Evolutionary conservation across 2,329 filamentous ascomycete species (phyloP).

Genomic region (Lachnellula suecica): DNA sequence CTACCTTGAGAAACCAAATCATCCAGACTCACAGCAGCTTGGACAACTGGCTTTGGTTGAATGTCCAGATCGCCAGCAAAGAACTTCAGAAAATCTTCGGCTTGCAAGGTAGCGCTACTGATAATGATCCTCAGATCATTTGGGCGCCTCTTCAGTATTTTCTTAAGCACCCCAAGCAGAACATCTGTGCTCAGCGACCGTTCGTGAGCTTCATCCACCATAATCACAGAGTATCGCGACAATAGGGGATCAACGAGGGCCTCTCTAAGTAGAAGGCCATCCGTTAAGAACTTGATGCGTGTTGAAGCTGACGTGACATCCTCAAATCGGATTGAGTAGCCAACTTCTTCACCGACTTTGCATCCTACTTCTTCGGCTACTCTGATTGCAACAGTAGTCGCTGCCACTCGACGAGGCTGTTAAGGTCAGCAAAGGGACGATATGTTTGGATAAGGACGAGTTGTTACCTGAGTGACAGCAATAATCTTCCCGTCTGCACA

Average conservation of each 20-base stretch:
- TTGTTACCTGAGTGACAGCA: slow-evolving; percentile 81
- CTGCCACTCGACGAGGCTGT: slow-evolving; percentile 85
- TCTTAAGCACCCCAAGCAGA: slow-evolving; percentile 85
- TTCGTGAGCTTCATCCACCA: slow-evolving; percentile 98
- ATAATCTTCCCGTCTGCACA: slow-evolving; percentile 79
- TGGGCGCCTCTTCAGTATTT: slow-evolving; percentile 76
- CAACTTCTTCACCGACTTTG: slow-evolving; percentile 84
- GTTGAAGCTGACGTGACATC: slow-evolving; percentile 85
- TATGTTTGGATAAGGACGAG: slow-evolving; percentile 1
- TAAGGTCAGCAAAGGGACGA: slow-evolving; percentile 11
- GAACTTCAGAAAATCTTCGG: slow-evolving; percentile 80
- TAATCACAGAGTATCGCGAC: slow-evolving; percentile 89
- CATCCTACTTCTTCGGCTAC: slow-evolving; percentile 89
- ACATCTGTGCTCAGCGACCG: slow-evolving; percentile 91
- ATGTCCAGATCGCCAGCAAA: slow-evolving; percentile 51
- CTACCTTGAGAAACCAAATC: slow-evolving; percentile 28
- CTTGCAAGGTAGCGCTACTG: slow-evolving; percentile 91
- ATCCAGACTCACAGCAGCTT: slow-evolving; percentile 38
- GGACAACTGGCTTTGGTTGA: slow-evolving; percentile 30
- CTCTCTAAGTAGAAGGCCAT: slow-evolving; percentile 87
- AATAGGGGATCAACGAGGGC: slow-evolving; percentile 90
- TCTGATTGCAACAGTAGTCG: slow-evolving; percentile 82
- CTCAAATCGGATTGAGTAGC: slow-evolving; percentile 91
- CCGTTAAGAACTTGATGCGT: slow-evolving; percentile 91
- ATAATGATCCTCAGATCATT: slow-evolving; percentile 80